Evolutionary conservation across 805 yeast species (phyloP).

Genomic region (Vanderwaltozyma tropicalis): DNA sequence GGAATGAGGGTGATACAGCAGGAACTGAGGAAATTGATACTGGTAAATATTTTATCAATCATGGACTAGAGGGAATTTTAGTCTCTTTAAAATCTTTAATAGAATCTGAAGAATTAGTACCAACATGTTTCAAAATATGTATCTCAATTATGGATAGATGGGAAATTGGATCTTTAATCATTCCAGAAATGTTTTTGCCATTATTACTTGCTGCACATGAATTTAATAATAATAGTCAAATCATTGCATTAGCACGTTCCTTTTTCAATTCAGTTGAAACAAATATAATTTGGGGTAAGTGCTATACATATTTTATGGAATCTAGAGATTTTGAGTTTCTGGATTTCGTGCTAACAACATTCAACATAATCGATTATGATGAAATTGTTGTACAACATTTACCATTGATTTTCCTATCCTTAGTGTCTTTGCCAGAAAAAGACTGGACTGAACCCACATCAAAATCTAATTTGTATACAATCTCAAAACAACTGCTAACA

Average conservation of each 20-base stretch:
- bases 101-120: conserved; percentile 25
- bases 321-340: conserved; percentile 38
- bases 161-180: conserved; percentile 76
- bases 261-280: conserved; percentile 86
- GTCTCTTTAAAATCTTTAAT: conserved; percentile 45
- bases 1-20: background rate
- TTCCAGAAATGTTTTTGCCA: conserved; percentile 61
- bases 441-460: background rate
- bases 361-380: conserved; percentile 66
- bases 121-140: conserved; percentile 51
- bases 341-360: conserved; percentile 49
- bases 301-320: conserved; percentile 28
- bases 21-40: background rate
- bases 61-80: conserved; percentile 43
- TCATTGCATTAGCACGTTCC: conserved; percentile 48
- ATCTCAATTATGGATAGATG: conserved; percentile 80
- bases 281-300: conserved; percentile 59
- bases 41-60: conserved; percentile 40
- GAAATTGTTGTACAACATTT: conserved; percentile 70
- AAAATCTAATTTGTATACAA: background rate
- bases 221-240: conserved; percentile 25
- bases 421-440: conserved; percentile 25
- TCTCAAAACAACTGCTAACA: background rate
- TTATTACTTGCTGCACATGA: conserved; percentile 41
- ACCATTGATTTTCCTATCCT: conserved; percentile 55